Evolutionary conservation across 2,329 filamentous ascomycete species (phyloP), one percentile per base, ranked within the genome.

Genomic region (Aspergillus jensenii): DNA sequence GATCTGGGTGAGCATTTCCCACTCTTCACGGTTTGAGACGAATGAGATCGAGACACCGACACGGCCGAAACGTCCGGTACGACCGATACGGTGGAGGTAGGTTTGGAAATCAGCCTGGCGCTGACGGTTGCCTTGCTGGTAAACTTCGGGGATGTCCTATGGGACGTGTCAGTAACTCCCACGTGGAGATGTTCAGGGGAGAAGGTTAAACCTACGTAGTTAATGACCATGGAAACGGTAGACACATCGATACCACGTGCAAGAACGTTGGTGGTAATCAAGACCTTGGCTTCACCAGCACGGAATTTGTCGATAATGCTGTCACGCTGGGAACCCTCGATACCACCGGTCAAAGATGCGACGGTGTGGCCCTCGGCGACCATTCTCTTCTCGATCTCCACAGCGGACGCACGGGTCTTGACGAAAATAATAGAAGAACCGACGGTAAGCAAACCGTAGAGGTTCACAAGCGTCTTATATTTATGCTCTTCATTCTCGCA

Each of bases 341-440:
- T 88, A 40, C 89, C 92, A 71, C 92, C 93, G 66, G 96, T 95
- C 61, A 99, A 81, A 21, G 91, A 92, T 5, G 90, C 92, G 21
- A 98, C 91, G 67, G 91, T 91, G 81, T 99, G 95, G 19, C 93
- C 93, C 70, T 98, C 93, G 1, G 83, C 84, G 21, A 86, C 83
- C 91, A 99, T 96, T 64, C 91, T 89, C 59, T 84, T 82, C 75
- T 96, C 88, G 62, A 99, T 96, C 71, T 91, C 86, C 55, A 83
- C 84, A 21, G 95, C 95, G 53, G 93, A 96, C 62, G 89, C 86
- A 71, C 93, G 90, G 52, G 90, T 95, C 90, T 89, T 91, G 74
- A 98, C 93, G 71, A 99, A 99, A 68, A 99, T 98, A 71, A 99
- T 96, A 0, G 95, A 98, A 7, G 93, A 96, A 5, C 93, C 93